Evolutionary conservation across 441 rosid genomes (phyloP), one percentile per base, ranked within the genome.

Genomic region (Brassica balearica): DNA sequence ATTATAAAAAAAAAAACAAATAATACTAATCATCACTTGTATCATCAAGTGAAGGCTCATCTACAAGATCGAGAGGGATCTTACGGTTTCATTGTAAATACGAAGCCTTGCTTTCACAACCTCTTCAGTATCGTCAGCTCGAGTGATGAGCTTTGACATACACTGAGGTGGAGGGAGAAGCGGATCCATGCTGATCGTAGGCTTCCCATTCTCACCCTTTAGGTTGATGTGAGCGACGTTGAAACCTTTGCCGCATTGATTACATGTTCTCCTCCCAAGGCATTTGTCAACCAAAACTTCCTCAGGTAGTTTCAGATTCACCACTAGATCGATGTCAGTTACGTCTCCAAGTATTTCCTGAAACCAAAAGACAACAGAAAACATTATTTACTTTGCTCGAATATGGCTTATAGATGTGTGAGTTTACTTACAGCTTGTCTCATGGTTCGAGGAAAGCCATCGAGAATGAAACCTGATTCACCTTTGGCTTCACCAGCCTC

Each of bases 371-470:
- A 69, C 65, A 53, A 65, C 19, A 53, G 8, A 53, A 2, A 53
- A 53, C 20, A 6, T 48, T 10, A 5, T 43, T 4, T 11, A 41
- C 12, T 9, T 6, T 84, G 8, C 85, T 88, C 84, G 70, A n/a
- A 41, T 12, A 22, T 3, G 66, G 6, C 19, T 36, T 15, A 10
- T 17, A 22, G 46, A 70, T 1, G 15, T 1, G 15, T 10, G 61
- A 36, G 59, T 53, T 6, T 1, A 60, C 89, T 81, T 79, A 90
- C 95, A 29, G 91, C 92, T 83, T 90, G 95, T 71, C 82, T 80
- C 46, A 88, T 86, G 2, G 91, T 90, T 65, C 92, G 87, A 20
- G 95, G 95, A 77, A 90, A 90, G 20, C 95, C 95, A 75, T 90
- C 92, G 46, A 88, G 91, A 69, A 90, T 86, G 69, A 90, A 90